A percentile compares a stretch with the other conserved stretches of the same genome.
These are phyloP conservation scores for Exophiala xenobiotica DNA, from an alignment of 2,329 filamentous ascomycete species.

Conservation along the genomic window DNA sequence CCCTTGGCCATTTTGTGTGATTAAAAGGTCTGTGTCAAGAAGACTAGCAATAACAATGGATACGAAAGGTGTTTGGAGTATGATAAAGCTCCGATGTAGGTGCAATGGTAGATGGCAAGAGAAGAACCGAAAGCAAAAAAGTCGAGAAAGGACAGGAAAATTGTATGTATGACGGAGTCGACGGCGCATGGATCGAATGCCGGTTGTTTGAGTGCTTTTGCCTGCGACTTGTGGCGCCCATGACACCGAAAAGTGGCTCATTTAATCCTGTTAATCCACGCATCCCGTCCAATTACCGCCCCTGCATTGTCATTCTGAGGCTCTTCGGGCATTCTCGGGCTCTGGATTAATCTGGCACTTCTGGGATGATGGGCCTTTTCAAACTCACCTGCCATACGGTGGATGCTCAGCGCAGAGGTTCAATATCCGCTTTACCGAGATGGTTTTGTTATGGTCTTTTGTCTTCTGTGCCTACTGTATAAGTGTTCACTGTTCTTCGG, in stretches of 20 bases:
- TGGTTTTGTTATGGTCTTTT: too few relatives aligned
- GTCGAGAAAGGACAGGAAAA: slow-evolving; percentile 17
- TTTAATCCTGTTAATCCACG: not conserved
- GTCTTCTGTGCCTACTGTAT: too few relatives aligned
- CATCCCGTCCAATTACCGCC: slow-evolving; percentile 23
- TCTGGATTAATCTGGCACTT: not conserved
- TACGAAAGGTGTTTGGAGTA: slow-evolving; percentile 2
- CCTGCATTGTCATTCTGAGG: slow-evolving; percentile 10
- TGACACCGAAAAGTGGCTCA: slow-evolving; percentile 12
- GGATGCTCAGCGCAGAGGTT: too few relatives aligned
- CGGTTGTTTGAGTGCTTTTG: not conserved
- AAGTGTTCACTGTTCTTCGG: too few relatives aligned
- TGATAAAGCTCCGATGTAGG: slow-evolving; percentile 18
- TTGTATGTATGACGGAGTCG: slow-evolving; percentile 21
- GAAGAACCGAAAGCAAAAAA: slow-evolving; percentile 20
- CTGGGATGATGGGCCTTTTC: not conserved
- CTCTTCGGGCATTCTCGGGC: slow-evolving; percentile 14
- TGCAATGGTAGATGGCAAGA: slow-evolving; percentile 16
- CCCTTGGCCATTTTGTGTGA: slow-evolving; percentile 29
- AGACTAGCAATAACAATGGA: slow-evolving; percentile 12
- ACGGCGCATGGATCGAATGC: slow-evolving; percentile 11
- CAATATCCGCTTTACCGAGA: not conserved
- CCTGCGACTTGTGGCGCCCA: slow-evolving; percentile 8
- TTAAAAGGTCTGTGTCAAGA: slow-evolving; percentile 5
- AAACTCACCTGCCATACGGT: too few relatives aligned